Evolutionary conservation across 192 early-diverging fungal species (phyloP), one percentile per base, ranked within the genome.

Genomic region (Coemansia biformis): DNA sequence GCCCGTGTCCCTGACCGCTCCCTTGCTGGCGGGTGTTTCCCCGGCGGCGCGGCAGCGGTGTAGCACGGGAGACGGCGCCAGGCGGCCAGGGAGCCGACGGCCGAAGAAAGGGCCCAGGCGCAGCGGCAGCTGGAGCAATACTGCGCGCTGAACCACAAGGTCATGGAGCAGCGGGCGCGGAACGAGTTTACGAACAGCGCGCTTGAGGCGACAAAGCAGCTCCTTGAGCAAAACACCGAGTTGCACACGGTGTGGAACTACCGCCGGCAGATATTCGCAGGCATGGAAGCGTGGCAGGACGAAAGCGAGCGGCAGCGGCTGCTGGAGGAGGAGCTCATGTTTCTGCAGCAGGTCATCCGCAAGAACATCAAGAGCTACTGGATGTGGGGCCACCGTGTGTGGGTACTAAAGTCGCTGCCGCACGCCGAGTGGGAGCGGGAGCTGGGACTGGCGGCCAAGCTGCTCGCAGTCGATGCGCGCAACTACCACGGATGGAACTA

Each of bases 401-500:
- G 94, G 94, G 82, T 86, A 18, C 76, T 99, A 14, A 70, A 83
- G 16, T 69, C 68, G 21, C 84, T 91, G 77, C 87, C 85, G 7
- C 44, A 64, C 3, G 87, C 92, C 12, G 67, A 76, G 24, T 97
- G 93, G 93, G 59, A 78, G 15, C 58, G 62, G 1, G 96, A 99
- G 60, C 64, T 98, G 18, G 64, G 52, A 22, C 69, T 98, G 45
- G 80, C 91, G 8, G 75, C 63, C 22, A 83, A 81, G 64, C 82
- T 98, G 69, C 59, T 99, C 44, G 82, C 86, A 5, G 34, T 87
- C 45, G 96, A 99, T 76, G 79, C 92, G 7, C 74, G 96, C 39
- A 99, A 99, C 75, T 99, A 92, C 53, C 96, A 99, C 54, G 96
- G 90, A 9, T 99, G 96, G 96, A 79, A 88, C 58, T 96, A 99